Evolutionary conservation across 1,284 basidiomycete species (phyloP), one percentile per base, ranked within the genome.

Genomic region (Cutaneotrichosporon sp.): DNA sequence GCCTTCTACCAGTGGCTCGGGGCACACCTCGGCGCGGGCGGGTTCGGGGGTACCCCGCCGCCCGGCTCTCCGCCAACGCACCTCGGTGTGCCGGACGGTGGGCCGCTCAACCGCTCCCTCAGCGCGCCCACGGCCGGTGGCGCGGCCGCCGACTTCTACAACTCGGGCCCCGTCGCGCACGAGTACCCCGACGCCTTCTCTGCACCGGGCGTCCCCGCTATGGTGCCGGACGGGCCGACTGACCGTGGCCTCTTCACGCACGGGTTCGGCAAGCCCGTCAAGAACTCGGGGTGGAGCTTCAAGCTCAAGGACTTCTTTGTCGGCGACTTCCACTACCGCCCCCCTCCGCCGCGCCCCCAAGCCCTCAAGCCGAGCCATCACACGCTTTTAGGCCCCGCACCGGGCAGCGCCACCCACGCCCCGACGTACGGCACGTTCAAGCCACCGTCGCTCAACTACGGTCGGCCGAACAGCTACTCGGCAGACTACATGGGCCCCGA

Each of bases 281-380:
- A 50, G 47, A 16, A 6, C 27, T n/a, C 24, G 25, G 47, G 27
- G 24, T 50, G 47, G 47, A 27, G 5, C 13, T 27, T 27, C 24
- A 27, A 29, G 24, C 47, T 50, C 47, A 50, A 50, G 47, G 47
- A 50, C 47, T 50, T 50, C 47, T 50, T 50, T 27, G 47, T 50
- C 9, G 47, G 47, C 14, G 47, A 50, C 25, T 50, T 31, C 47
- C 25, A 50, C 9, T 50, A 50, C 27, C 27, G 47, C 18, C 47
- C 47, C 27, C 47, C 47, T 27, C 47, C 47, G 13, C 47, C 47
- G 18, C 47, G 47, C 16, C 47, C 47, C 18, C 25, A 50, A 10
- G 14, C 27, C 14, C 27, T 50, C 13, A 50, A 50, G 47, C 14
- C 47, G 13, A 50, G 47, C 25, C 47, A 50, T 6, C 14, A 13